Evolutionary conservation across 208 protist species (phyloP), one percentile per base, ranked within the genome.

Genomic region (Naegleria fowleri): DNA sequence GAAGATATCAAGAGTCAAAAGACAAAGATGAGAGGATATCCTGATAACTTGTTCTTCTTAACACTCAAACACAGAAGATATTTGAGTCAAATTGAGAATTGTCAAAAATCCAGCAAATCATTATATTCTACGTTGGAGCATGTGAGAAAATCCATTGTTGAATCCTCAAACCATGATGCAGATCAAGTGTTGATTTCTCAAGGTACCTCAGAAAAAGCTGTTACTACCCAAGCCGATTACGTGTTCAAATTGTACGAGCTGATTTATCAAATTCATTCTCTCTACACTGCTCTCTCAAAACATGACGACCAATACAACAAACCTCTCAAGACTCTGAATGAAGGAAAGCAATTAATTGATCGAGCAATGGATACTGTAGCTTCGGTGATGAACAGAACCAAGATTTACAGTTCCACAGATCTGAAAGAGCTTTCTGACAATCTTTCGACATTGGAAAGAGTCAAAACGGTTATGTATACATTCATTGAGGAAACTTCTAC

Each of bases 41-140:
- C 48, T 41, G 86, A 89, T 0, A 89, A 89, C 39, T 38, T 89
- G 19, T 89, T 89, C 86, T 40, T 41, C 86, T n/a, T 67, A 6
- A 40, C 86, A 38, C 55, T 67, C 25, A 67, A 67, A 89, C 86
- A 89, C 0, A 55, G 86, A 41, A 29, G 19, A 25, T 16, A 11
- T 67, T 15, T 89, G 19, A 29, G n/a, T 41, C 13, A 29, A 75
- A 67, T 67, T 67, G 48, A 89, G 59, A 0, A 11, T 19, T 13
- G 29, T 1, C 67, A 79, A 79, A 79, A 79, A 36, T 11, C 16
- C 36, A 79, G 36, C n/a, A 79, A 36, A 33, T 29, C 67, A 36
- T 36, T 79, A 0, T 13, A 36, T 79, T 67, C 55, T 29, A 67
- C 55, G 0, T 67, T 67, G 55, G 22, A 67, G 1, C 55, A 67